Base-by-base conservation (phyloP, 148 eudicot species). In the Chenopodium berlandieri region DNA sequence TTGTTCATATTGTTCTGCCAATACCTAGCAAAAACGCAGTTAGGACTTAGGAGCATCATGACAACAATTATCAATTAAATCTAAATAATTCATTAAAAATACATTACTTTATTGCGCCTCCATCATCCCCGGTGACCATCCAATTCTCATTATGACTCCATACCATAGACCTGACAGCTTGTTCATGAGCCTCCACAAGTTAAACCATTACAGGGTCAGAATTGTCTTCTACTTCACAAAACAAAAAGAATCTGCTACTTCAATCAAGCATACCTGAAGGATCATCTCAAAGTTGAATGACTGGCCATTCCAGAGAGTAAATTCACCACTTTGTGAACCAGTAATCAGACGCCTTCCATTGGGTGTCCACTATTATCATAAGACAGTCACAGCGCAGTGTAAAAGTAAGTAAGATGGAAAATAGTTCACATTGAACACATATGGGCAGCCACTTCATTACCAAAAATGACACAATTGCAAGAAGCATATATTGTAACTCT, bases 111-210 rank as follows among this genome's bases (percentile, higher is more conserved):
- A 96, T 90, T 50, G 99, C 50, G 68, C 98, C 99, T 65, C 97
- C 98, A 87, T 96, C 97, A 87, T 96, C 99, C 82, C 99, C 99
- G 19, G 99, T 92, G 84, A 92, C 98, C 99, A 96, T 96, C 99
- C 99, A 96, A 84, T 91, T 94, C 83, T 92, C 99, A 84, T 94
- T 94, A 85, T 94, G 92, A 90, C 99, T 96, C 99, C 99, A 96
- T 48, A 96, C 91, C 99, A 94, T 96, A 75, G 99, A 96, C 84
- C 94, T 90, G 82, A 96, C 93, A 34, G 99, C 95, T 87, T 94
- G 97, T 76, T 96, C 99, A 89, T 96, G 99, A 85, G 99, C 99
- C 99, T 96, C 87, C 80, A 86, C 9, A 62, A 22, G 7, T 22
- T 25, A 67, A 44, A 16, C n/a, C 14, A n/a, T 63, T 25, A 40